Percentiles rank a stretch among this genome's conserved stretches.
These are phyloP conservation scores for Cyberlindnera mrakii DNA, from an alignment of 805 yeast species.

Conservation along the genomic window DNA sequence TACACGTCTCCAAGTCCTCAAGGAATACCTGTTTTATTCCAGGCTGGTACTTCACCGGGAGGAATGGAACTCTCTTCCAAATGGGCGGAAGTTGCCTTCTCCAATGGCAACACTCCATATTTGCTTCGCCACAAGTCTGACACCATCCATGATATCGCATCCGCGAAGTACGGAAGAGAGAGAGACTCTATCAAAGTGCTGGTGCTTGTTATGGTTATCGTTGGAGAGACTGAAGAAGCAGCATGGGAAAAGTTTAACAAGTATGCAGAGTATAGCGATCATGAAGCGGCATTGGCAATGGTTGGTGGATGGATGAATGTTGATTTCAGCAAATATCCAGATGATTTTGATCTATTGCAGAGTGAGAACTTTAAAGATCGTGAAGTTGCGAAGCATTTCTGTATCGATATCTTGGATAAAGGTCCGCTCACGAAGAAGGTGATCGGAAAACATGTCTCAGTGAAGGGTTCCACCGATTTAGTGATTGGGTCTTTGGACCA, in stretches of 20 bases:
- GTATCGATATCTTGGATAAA: slow-evolving; percentile 3
- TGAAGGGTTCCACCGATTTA: slow-evolving; percentile 24
- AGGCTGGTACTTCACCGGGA: slow-evolving; percentile 38
- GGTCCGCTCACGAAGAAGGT: slow-evolving; percentile 27
- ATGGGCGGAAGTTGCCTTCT: slow-evolving; percentile 37
- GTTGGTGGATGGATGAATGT: slow-evolving; percentile 42
- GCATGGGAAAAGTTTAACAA: slow-evolving; percentile 33
- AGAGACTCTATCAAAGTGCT: slow-evolving; percentile 33
- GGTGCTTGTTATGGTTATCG: slow-evolving; percentile 31
- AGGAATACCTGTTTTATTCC: slow-evolving; percentile 37
- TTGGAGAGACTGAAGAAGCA: slow-evolving; percentile 36
- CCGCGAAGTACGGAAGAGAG: slow-evolving; percentile 29
- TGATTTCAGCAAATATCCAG: slow-evolving; percentile 31
- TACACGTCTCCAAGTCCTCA: slow-evolving; percentile 39
- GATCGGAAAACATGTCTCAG: slow-evolving; percentile 21
- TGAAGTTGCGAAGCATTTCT: slow-evolving; percentile 24
- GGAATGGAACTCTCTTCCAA: slow-evolving; percentile 38
- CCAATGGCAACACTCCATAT: slow-evolving; percentile 31
- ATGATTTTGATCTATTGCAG: slow-evolving; percentile 31
- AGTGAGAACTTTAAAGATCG: slow-evolving; percentile 26
- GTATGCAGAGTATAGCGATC: slow-evolving; percentile 27
- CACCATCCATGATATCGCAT: slow-evolving; percentile 28
- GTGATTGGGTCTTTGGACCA: slow-evolving; percentile 29
- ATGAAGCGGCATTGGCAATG: slow-evolving; percentile 40
- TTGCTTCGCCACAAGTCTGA: slow-evolving; percentile 25